These are phyloP conservation scores for Pezicula rhizophila DNA, from an alignment of 2,329 filamentous ascomycete species.

Conservation along the genomic window DNA sequence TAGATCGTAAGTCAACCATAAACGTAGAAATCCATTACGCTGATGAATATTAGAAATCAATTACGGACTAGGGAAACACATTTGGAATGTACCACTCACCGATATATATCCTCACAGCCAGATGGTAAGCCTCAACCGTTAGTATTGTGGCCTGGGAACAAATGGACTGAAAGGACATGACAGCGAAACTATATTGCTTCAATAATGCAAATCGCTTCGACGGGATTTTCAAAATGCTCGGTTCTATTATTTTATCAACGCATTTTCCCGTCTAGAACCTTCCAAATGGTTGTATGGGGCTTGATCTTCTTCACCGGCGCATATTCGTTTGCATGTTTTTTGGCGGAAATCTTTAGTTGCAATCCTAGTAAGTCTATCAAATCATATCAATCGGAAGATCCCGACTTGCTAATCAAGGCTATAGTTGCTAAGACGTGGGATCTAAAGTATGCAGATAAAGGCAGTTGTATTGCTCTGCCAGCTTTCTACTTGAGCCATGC, in stretches of 20 bases:
- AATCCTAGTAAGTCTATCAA: conserved; percentile 8
- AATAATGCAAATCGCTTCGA: conserved; percentile 15
- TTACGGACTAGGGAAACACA: conserved; percentile 14
- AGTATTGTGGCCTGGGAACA: neutral
- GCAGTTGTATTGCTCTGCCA: conserved; percentile 22
- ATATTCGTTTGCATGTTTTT: conserved; percentile 19
- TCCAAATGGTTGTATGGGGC: conserved; percentile 16
- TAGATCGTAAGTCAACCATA: neutral
- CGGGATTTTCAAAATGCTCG: conserved; percentile 21
- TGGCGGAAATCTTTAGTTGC: conserved; percentile 24
- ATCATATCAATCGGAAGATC: neutral
- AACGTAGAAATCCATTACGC: neutral
- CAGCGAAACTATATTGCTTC: conserved; percentile 14
- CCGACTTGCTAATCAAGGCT: neutral
- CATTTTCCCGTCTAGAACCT: conserved; percentile 20
- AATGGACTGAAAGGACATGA: conserved; percentile 2
- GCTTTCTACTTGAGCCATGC: conserved; percentile 24
- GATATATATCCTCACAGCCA: conserved; percentile 6
- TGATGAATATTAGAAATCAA: conserved; percentile 13
- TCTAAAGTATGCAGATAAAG: conserved; percentile 15
- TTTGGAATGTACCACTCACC: conserved; percentile 16
- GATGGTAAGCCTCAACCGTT: conserved; percentile 1
- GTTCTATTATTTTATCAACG: conserved; percentile 23
- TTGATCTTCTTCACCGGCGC: conserved; percentile 19
- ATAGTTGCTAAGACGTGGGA: conserved; percentile 18